Base-by-base conservation (phyloP, 768 basidiomycete species). In the Amanita rubescens region DNA sequence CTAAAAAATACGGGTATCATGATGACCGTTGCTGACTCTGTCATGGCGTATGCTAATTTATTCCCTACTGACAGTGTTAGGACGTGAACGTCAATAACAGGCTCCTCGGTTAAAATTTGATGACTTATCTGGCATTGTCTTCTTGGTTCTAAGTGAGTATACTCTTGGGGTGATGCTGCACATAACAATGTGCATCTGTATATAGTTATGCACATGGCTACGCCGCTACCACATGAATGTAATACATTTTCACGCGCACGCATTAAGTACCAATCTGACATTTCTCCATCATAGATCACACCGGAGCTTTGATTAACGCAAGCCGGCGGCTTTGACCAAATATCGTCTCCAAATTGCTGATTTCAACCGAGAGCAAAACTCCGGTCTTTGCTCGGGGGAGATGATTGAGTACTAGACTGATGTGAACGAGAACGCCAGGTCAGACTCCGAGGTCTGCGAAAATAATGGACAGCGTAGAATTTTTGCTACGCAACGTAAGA, bases 1-100 rank as follows among this genome's bases (percentile, higher is more conserved):
- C 65, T 65, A 63, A 61, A 55, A 59, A 55, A 55, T 51, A 58
- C 24, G 12, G 34, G 12, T 15, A 38, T 42, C 38, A 51, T 19
- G 4, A n/a, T 17, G 39, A 42, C n/a, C n/a, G n/a, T n/a, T n/a
- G n/a, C n/a, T 41, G 20, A 51, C 39, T 27, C 38, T 38, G 47
- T 37, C 47, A 49, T 49, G 12, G 27, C 27, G n/a, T n/a, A 30
- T 30, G 27, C 8, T 8, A 4, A 8, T 30, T 4, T 30, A 30
- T 30, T 30, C 27, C 27, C 27, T 30, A 30, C 8, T 30, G 27
- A 30, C 27, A 30, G 10, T 19, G 32, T 15, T 49, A 19, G 11
- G 48, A n/a, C 27, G 27, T n/a, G 7, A 27, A 45, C 24, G 17
- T 46, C 38, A 17, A n/a, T 17, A 8, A 30, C 27, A 30, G 27